Evolutionary conservation across 208 protist species (phyloP).

Genomic region (Acanthamoeba divionensis): DNA sequence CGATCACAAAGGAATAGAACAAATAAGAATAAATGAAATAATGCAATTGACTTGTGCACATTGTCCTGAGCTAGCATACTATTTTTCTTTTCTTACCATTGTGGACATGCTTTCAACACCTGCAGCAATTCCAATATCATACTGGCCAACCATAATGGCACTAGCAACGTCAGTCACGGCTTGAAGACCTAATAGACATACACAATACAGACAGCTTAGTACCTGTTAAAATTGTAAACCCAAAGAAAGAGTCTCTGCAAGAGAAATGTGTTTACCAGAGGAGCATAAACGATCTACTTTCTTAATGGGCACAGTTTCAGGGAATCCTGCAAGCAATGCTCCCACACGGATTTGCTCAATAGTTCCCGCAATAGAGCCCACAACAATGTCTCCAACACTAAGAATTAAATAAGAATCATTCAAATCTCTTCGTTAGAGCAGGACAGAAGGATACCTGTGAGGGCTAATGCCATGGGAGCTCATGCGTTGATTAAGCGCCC

Average conservation of each 20-base stretch:
- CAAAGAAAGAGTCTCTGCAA: neutral
- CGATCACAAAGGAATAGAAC: neutral
- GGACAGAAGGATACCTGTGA: neutral
- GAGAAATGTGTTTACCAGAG: conserved; percentile 58
- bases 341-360: conserved; percentile 65
- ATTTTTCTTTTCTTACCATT: too few relatives aligned
- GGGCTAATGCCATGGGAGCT: neutral
- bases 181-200: conserved; percentile 10
- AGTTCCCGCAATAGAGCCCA: too few relatives aligned
- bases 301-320: conserved; percentile 56
- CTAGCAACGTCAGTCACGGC: conserved; percentile 64
- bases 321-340: conserved; percentile 60
- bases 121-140: conserved; percentile 66
- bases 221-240: neutral
- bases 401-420: too few relatives aligned
- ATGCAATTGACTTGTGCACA: too few relatives aligned
- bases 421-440: too few relatives aligned
- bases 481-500: neutral
- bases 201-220: neutral
- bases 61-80: too few relatives aligned
- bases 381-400: too few relatives aligned
- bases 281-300: conserved; percentile 69
- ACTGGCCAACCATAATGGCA: conserved; percentile 56
- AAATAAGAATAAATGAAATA: neutral
- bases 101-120: conserved; percentile 68